Base-by-base conservation (phyloP, 345 rosid genomes). In the Sisymbrium altissimum region DNA sequence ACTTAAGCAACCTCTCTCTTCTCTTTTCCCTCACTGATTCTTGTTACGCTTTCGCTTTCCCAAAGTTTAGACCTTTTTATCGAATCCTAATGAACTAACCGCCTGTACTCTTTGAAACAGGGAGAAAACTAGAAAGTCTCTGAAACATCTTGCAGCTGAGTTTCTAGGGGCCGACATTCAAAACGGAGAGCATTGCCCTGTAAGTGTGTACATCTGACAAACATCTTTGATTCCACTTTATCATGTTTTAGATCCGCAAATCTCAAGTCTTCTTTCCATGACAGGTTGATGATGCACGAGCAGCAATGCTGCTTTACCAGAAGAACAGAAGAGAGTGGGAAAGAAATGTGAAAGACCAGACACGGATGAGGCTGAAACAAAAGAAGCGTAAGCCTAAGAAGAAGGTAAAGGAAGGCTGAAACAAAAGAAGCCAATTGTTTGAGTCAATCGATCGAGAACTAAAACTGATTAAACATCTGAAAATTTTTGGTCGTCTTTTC, bases 121-220 rank as follows among this genome's bases (percentile, higher is more conserved):
- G 82, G 92, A 78, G 52, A 75, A 85, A 46, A 70, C 83, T 9
- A 81, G 93, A 72, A 92, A 82, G 77, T 83, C 97, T 7, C 88
- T 92, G 56, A 81, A 82, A 56, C 97, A 92, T 84, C 88, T 95
- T 46, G 96, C 97, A 30, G 52, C 88, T 0, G 97, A 95, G 82
- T 75, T 89, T 81, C 87, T 95, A 65, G 92, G 88, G n/a, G 89
- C 84, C 39, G 83, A 87, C 56, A 95, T 95, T 74, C 99, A 95
- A 78, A 84, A 81, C 49, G 97, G 99, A 65, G 97, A 95, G 84
- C 99, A 95, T 72, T 92, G 97, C 65, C 86, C 99, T 49, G 99
- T 95, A 80, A 89, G 89, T 80, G 45, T 74, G 7, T 38, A 40
- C 72, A 56, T 49, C 15, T 38, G 40, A 70, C 39, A 36, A 64